These are phyloP conservation scores for Coemansia sp. DNA, from an alignment of 192 early-diverging fungal species.

Conservation along the genomic window DNA sequence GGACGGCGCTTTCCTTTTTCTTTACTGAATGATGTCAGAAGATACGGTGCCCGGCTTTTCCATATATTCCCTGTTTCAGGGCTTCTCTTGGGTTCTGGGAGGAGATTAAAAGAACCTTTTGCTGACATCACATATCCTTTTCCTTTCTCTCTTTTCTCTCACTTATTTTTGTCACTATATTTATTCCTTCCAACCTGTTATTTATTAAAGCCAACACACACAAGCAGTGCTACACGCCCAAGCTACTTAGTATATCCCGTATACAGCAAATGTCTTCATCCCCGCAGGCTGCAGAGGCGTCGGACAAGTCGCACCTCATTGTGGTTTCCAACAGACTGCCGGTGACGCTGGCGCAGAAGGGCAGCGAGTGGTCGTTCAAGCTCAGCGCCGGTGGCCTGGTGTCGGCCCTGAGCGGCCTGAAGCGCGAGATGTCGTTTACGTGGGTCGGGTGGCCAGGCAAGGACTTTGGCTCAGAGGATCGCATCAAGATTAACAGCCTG, in stretches of 20 bases:
- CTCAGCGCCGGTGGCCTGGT: conserved; percentile 96
- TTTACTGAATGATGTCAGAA: too few species aligned
- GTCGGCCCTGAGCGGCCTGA: conserved; percentile 87
- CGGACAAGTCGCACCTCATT: conserved; percentile 58
- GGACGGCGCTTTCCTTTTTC: too few species aligned
- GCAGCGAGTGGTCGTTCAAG: conserved; percentile 62
- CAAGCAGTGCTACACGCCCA: neutral
- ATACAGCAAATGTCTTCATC: neutral
- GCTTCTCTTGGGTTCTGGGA: too few species aligned
- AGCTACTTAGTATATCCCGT: neutral
- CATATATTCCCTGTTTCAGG: neutral
- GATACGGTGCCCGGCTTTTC: too few species aligned
- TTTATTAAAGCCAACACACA: neutral
- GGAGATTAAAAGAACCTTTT: neutral
- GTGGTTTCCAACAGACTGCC: conserved; percentile 97
- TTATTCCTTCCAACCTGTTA: too few species aligned
- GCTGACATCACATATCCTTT: neutral
- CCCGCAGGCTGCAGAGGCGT: too few species aligned
- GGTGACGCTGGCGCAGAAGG: conserved; percentile 64
- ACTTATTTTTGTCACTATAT: neutral
- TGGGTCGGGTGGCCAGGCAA: conserved; percentile 99
- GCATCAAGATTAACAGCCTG: conserved; percentile 64
- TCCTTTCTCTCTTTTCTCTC: neutral
- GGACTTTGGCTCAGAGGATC: conserved; percentile 79
- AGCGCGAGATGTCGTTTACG: conserved; percentile 92